These are phyloP conservation scores for Gossypium davidsonii DNA, from an alignment of 441 rosid genomes.

Conservation along the genomic window DNA sequence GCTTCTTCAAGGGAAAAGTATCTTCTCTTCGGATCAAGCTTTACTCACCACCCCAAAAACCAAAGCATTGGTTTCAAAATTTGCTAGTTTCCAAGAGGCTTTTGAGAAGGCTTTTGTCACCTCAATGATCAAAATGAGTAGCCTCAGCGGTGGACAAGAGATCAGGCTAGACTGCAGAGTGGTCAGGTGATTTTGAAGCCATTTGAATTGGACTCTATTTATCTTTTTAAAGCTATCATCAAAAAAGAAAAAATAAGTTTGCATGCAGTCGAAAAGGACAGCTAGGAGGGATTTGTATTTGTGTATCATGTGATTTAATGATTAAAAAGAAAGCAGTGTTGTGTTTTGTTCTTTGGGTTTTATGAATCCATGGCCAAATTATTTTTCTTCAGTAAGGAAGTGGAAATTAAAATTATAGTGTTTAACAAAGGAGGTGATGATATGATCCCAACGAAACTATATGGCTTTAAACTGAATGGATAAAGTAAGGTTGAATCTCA, in stretches of 20 bases:
- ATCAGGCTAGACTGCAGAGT: constrained; percentile 43
- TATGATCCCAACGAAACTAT: neutral
- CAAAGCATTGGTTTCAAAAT: constrained; percentile 37
- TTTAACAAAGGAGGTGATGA: neutral
- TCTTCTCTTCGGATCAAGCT: constrained; percentile 53
- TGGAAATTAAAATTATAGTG: neutral
- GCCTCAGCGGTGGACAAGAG: constrained; percentile 44
- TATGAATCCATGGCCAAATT: neutral
- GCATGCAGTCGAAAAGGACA: neutral
- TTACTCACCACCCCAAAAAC: constrained; percentile 33
- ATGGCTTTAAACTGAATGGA: neutral
- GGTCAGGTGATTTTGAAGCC: constrained; percentile 24
- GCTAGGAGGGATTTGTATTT: neutral
- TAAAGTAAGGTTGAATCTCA: neutral
- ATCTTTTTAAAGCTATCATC: neutral
- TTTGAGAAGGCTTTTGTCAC: constrained; percentile 41
- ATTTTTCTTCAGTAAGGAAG: neutral
- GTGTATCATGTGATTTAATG: neutral
- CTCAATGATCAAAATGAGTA: constrained; percentile 60
- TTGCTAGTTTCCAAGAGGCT: constrained; percentile 29
- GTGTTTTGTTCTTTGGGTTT: neutral
- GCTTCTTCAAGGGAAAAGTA: constrained; percentile 43
- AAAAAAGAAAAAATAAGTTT: neutral
- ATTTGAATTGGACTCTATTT: neutral
- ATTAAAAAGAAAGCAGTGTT: neutral